phyloP scores from a whole-genome alignment of 805 yeast genomes.

The Yarrowia yakushimensis region DNA sequence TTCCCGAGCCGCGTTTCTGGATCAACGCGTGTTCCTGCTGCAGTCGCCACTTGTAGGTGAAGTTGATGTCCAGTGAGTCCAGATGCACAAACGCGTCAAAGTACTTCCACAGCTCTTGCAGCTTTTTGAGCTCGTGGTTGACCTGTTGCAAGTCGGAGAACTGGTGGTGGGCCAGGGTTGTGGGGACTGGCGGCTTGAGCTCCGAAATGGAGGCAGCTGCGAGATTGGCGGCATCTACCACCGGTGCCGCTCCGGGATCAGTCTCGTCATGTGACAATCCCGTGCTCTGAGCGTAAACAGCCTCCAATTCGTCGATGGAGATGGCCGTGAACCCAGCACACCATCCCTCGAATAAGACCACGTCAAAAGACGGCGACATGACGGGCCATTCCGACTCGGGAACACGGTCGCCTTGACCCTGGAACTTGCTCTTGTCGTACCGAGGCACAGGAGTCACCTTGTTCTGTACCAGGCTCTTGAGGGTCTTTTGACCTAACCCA shows the following conservation, averaged over 20 bases:
- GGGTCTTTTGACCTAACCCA: slow-evolving; percentile 39
- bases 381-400: slow-evolving; percentile 42
- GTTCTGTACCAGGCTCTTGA: slow-evolving; percentile 38
- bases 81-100: slow-evolving; percentile 61
- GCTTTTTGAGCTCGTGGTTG: slow-evolving; percentile 51
- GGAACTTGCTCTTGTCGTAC: slow-evolving; percentile 70
- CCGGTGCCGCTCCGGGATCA: background rate
- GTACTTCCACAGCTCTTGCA: slow-evolving; percentile 52
- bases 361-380: slow-evolving; percentile 47
- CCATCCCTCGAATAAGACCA: slow-evolving; percentile 91
- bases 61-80: slow-evolving; percentile 54
- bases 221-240: slow-evolving; percentile 16
- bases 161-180: slow-evolving; percentile 35
- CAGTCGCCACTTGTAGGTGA: slow-evolving; percentile 74
- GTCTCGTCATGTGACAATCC: slow-evolving; percentile 15
- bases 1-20: slow-evolving; percentile 58
- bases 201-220: slow-evolving; percentile 16
- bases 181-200: slow-evolving; percentile 29
- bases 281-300: slow-evolving; percentile 35
- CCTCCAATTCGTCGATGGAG: slow-evolving; percentile 34
- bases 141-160: slow-evolving; percentile 40
- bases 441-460: slow-evolving; percentile 49
- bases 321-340: slow-evolving; percentile 69
- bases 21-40: slow-evolving; percentile 67
- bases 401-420: slow-evolving; percentile 78